Evolutionary conservation across 2,329 filamentous ascomycete species (phyloP).

Genomic region (Zasmidium angulare): DNA sequence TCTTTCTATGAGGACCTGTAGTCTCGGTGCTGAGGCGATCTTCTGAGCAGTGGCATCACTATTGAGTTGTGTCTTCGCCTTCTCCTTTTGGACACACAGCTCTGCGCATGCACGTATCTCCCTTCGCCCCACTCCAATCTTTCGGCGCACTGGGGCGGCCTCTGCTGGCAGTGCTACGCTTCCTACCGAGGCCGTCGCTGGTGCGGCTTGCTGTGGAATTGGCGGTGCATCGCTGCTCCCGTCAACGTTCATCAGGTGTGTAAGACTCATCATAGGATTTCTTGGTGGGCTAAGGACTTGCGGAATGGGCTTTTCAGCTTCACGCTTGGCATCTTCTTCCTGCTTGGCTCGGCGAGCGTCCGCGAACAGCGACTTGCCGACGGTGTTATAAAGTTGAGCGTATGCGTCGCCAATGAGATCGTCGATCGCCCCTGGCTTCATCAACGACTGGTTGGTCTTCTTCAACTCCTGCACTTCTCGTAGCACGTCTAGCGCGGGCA

Average conservation of each 20-base stretch:
- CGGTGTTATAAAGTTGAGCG: conserved; percentile 68
- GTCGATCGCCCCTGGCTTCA: conserved; percentile 83
- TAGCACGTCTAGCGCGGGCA: conserved; percentile 60
- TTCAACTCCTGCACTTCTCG: conserved; percentile 69
- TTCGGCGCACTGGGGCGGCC: conserved; percentile 38
- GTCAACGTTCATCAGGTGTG: conserved; percentile 37
- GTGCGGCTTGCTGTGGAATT: conserved; percentile 9
- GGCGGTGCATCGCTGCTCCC: conserved; percentile 23
- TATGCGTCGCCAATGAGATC: conserved; percentile 94
- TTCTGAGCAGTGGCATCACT: conserved; percentile 5
- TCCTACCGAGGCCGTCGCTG: conserved; percentile 8
- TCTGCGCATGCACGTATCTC: conserved; percentile 62
- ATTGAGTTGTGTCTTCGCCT: conserved; percentile 13
- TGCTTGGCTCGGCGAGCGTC: conserved; percentile 32
- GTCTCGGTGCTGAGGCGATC: conserved; percentile 9
- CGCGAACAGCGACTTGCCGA: conserved; percentile 61
- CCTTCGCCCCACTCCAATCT: conserved; percentile 59
- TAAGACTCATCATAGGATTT: conserved; percentile 35
- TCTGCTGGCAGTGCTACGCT: conserved; percentile 14
- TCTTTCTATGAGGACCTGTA: conserved; percentile 32
- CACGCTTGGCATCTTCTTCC: conserved; percentile 27
- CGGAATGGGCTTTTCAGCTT: conserved; percentile 15
- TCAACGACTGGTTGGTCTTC: conserved; percentile 79
- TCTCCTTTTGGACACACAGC: conserved; percentile 47
- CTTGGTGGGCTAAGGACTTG: conserved; percentile 23